Conservation (phyloP, 257 asterid species). For the Solanum rostratum region DNA sequence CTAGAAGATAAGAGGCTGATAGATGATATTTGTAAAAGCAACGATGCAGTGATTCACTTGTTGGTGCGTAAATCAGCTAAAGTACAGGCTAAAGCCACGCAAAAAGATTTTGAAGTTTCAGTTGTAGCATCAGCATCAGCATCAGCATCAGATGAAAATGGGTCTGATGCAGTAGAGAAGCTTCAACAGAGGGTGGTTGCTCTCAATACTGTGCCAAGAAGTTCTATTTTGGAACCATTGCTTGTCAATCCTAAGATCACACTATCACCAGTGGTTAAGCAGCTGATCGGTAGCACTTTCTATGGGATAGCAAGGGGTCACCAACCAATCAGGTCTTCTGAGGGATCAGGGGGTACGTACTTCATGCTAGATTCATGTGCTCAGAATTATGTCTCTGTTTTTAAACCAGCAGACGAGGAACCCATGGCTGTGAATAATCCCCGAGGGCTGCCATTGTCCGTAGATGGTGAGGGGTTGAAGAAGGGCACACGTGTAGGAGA, state of each 20-base stretch:
- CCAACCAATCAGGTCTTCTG: slow-evolving; percentile 45
- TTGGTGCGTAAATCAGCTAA: slow-evolving; percentile 53
- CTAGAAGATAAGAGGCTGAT: slow-evolving; percentile 71
- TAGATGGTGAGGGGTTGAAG: slow-evolving; percentile 64
- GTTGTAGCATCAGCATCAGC: slow-evolving; percentile 28
- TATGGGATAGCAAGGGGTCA: slow-evolving; percentile 41
- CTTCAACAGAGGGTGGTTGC: slow-evolving; percentile 13
- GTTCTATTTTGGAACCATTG: slow-evolving; percentile 36
- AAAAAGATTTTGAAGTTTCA: slow-evolving; percentile 50
- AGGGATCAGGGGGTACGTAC: slow-evolving; percentile 76
- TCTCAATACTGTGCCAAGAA: slow-evolving; percentile 11
- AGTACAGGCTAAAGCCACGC: slow-evolving; percentile 34
- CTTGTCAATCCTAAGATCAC: slow-evolving; percentile 23
- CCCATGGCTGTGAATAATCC: slow-evolving; percentile 78
- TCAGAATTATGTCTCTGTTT: slow-evolving; percentile 39
- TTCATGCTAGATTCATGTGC: slow-evolving; percentile 61
- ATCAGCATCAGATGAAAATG: slow-evolving; percentile 22
- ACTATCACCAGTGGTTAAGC: slow-evolving; percentile 28
- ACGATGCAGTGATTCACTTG: slow-evolving; percentile 59
- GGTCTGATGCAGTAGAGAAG: slow-evolving; percentile 8
- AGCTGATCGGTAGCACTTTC: slow-evolving; percentile 38
- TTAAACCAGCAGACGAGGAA: slow-evolving; percentile 74
- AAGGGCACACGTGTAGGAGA: slow-evolving; percentile 76
- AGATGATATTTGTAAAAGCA: slow-evolving; percentile 46
- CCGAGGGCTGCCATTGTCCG: slow-evolving; percentile 48